Base-by-base conservation (phyloP, 441 rosid genomes). In the Manihot esculenta region DNA sequence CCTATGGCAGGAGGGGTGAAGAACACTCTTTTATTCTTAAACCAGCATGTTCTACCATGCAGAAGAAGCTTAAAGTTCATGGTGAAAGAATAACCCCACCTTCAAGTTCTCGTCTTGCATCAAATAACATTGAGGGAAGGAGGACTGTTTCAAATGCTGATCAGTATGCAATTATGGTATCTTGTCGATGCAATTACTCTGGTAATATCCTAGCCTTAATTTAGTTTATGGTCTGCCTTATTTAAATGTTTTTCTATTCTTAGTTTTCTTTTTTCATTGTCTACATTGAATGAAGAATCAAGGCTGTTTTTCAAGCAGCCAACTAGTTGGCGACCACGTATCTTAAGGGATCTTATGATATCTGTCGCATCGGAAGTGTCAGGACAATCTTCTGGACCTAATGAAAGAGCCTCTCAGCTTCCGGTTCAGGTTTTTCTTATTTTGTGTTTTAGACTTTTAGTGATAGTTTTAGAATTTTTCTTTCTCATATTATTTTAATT, bases 21-120 rank as follows among this genome's bases (percentile, higher is more conserved):
- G 98, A 91, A 77, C 98, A 96, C 79, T 93, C 99, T 47, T 96
- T 96, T 79, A 88, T 96, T 49, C 86, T 93, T 77, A 96, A 90
- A 79, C 97, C 94, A 64, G 89, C 85, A 4, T 80, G 85, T 81
- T 82, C 94, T 38, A n/a, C n/a, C n/a, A 71, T 79, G 66, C 85
- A 81, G 79, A 90, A 84, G 77, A 84, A 84, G 81, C 74, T 78
- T 45, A 90, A 84, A 80, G 83, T 78, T 58, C 80, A 80, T 20
- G 79, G 85, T 71, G 86, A 84, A 80, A 87, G 72, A 74, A 79
- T 68, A 77, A 74, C 87, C 71, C 82, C 55, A 30, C 73, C 79
- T 17, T 82, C 94, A 66, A 77, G 77, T 77, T 77, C 79, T 77
- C 77, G 69, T 68, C 85, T 84, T 74, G 83, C 86, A 68, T 76